Evolutionary conservation across 2,329 filamentous ascomycete species (phyloP), one percentile per base, ranked within the genome.

Genomic region (Ceratocystis variospora): DNA sequence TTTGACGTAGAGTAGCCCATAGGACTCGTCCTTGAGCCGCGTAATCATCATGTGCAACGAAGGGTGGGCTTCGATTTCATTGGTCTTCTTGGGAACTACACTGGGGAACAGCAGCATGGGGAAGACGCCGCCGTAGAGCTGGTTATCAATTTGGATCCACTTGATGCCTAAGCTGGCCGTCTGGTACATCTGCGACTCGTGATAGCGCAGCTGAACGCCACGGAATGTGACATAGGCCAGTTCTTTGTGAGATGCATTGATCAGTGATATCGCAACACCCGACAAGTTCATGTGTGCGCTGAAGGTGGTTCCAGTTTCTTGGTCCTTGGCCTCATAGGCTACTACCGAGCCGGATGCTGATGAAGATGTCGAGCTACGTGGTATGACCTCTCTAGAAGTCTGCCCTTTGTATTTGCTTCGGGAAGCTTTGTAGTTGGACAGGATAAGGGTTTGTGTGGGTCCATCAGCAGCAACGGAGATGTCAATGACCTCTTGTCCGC

Each of bases 81-180:
- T 92, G 45, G 90, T 91, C 70, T 91, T 94, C 81, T 97, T 97
- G 0, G 94, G 93, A 17, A 99, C 94, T 8, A 99, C 94, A 76
- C 92, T 96, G 5, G 94, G 94, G 74, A 99, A 99, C 67, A 99
- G 80, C 37, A 99, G 85, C 77, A 99, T 96, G 0, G 94, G 94
- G 80, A 99, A 99, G 71, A 99, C 92, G 31, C 95, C 94, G 33
- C 95, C 95, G 72, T 99, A 99, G 15, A 99, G 83, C 75, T 99
- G 94, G 71, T 99, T 99, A 76, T 99, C 94, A 71, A 99, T 89
- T 76, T 99, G 94, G 33, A 99, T 94, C 95, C 95, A 99, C 75
- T 99, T 97, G 74, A 97, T 87, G 0, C 90, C 89, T 63, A 94
- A 80, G 61, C 90, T 93, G 69, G 96, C 77, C 0, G 91, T 97